phyloP scores from a whole-genome alignment of 352 stramenopile species.

The Phytopythium aichiense region DNA sequence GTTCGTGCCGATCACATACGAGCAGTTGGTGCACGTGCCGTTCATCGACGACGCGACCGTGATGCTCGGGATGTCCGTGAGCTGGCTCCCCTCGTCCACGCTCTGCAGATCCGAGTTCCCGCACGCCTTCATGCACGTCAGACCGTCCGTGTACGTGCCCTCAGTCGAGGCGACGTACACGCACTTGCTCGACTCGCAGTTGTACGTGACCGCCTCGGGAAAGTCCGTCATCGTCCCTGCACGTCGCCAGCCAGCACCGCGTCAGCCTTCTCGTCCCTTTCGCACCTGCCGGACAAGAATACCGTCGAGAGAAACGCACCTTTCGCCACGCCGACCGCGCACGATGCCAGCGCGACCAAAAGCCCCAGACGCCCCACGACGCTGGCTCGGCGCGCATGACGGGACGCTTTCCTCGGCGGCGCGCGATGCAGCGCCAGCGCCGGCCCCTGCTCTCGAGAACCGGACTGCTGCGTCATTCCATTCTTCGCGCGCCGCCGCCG shows the following conservation, averaged over 20 bases:
- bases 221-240: conserved; percentile 24
- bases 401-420: background rate
- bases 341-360: background rate
- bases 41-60: conserved; percentile 46
- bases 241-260: background rate
- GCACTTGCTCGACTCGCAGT: conserved; percentile 42
- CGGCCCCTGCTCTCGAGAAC: background rate
- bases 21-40: conserved; percentile 70
- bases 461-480: conserved; percentile 9
- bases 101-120: conserved; percentile 34
- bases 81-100: conserved; percentile 35
- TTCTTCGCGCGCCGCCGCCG: conserved; percentile 11
- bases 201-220: conserved; percentile 34
- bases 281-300: background rate
- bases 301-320: background rate
- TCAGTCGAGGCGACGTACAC: conserved; percentile 28
- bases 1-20: conserved; percentile 39
- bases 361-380: background rate
- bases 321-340: background rate
- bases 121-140: conserved; percentile 52
- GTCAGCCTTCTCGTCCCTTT: background rate
- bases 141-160: conserved; percentile 33
- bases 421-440: background rate
- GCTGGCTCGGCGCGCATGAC: background rate
- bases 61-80: conserved; percentile 49